A percentile compares a stretch with the other conserved stretches of the same genome.
Evolutionary conservation across 805 yeast genomes (phyloP).

Genomic region (Spathaspora passalidarum): DNA sequence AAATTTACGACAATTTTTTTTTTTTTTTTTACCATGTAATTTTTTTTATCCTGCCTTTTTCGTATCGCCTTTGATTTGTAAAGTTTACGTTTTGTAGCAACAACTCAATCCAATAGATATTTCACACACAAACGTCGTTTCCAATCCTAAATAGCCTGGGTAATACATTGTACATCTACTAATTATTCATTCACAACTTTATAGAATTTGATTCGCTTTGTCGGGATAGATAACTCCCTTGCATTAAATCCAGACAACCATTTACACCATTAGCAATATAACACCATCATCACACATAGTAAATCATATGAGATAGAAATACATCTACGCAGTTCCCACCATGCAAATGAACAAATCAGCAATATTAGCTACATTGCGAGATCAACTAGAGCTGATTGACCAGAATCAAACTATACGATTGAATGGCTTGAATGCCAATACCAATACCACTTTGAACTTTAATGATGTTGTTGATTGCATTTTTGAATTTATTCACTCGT

Average conservation of each 20-base stretch:
- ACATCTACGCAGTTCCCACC: not conserved
- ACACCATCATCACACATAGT: not conserved
- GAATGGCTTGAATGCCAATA: constrained; percentile 10
- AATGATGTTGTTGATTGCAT: constrained; percentile 21
- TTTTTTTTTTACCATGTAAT: too few species aligned
- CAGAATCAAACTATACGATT: constrained; percentile 19
- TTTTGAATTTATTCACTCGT: constrained; percentile 19
- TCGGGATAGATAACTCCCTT: too few species aligned
- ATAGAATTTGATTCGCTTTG: too few species aligned
- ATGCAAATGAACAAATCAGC: constrained; percentile 6
- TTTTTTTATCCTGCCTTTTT: too few species aligned
- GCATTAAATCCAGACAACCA: not conserved
- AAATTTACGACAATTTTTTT: too few species aligned
- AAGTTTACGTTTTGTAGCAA: too few species aligned
- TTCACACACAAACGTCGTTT: too few species aligned
- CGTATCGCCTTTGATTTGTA: too few species aligned
- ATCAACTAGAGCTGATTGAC: constrained; percentile 21
- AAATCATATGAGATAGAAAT: not conserved
- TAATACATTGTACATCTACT: too few species aligned
- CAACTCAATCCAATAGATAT: too few species aligned
- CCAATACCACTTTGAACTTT: constrained; percentile 6
- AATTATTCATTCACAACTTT: too few species aligned
- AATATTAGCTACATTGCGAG: constrained; percentile 16
- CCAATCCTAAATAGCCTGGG: too few species aligned
- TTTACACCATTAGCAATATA: not conserved